Percentiles rank a stretch among this genome's conserved stretches.
Conservation (phyloP, 148 eudicot genomes). For the Dysphania ambrosioides region DNA sequence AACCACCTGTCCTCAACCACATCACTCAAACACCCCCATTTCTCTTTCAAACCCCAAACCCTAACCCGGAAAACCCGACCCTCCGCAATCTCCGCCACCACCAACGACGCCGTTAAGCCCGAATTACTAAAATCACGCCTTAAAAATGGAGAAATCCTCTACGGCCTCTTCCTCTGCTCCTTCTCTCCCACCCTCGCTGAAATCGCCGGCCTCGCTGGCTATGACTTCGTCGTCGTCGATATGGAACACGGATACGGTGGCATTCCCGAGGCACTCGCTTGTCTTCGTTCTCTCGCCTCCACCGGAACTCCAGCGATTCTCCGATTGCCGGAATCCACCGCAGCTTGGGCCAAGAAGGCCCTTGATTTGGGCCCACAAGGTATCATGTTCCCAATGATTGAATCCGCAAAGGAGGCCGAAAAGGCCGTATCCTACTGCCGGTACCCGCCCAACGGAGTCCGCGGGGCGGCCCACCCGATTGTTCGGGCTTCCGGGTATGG, state of each 20-base stretch:
- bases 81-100: slow-evolving; percentile 12
- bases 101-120: slow-evolving; percentile 2
- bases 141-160: slow-evolving; percentile 60
- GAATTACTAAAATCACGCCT: slow-evolving; percentile 51
- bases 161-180: slow-evolving; percentile 74
- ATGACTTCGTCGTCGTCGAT: slow-evolving; percentile 78
- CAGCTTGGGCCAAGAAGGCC: slow-evolving; percentile 84
- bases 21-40: not conserved
- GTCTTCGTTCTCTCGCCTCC: slow-evolving; percentile 68
- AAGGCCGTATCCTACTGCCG: slow-evolving; percentile 77
- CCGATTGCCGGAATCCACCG: slow-evolving; percentile 60
- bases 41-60: not conserved
- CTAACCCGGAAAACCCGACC: slow-evolving; percentile 5
- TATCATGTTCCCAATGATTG: slow-evolving; percentile 86
- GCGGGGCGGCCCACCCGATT: slow-evolving; percentile 81
- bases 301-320: slow-evolving; percentile 65
- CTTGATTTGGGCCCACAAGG: slow-evolving; percentile 92
- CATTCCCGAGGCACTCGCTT: slow-evolving; percentile 50
- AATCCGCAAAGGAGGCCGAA: slow-evolving; percentile 40
- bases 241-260: slow-evolving; percentile 92
- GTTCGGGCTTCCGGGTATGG: slow-evolving; percentile 87
- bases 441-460: slow-evolving; percentile 74
- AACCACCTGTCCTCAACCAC: slow-evolving; percentile 18
- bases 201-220: slow-evolving; percentile 75
- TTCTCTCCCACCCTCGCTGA: slow-evolving; percentile 78